These are phyloP conservation scores for Diplogelasinospora grovesii DNA, from an alignment of 495 filamentous ascomycete genomes.

Conservation along the genomic window DNA sequence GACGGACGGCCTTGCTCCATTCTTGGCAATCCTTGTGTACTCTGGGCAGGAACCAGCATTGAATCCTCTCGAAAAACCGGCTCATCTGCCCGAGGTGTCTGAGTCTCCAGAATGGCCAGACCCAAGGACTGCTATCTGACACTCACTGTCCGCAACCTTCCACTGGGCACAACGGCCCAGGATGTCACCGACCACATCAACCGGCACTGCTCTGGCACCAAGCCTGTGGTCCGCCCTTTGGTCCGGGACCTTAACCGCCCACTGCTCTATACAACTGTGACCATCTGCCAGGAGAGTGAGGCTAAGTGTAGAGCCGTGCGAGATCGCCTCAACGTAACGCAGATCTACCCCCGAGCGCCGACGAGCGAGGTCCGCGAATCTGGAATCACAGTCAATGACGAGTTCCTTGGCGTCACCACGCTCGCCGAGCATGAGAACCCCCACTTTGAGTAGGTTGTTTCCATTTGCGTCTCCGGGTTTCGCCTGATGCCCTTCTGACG, in stretches of 20 bases:
- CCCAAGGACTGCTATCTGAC: constrained; percentile 6
- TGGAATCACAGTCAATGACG: constrained; percentile 6
- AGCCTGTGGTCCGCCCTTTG: constrained; percentile 5
- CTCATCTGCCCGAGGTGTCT: no score
- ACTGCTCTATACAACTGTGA: constrained; percentile 6
- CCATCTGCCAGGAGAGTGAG: constrained; percentile 6
- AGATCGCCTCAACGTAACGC: constrained; percentile 2
- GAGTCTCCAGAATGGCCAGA: no score
- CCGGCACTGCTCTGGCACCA: neutral
- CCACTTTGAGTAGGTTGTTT: constrained; percentile 11
- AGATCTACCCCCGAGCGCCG: constrained; percentile 4
- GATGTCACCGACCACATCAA: constrained; percentile 10
- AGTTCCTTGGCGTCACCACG: constrained; percentile 15
- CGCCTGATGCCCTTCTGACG: neutral
- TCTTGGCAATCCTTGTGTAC: no score
- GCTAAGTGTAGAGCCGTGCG: constrained; percentile 4
- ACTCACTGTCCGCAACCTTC: constrained; percentile 11
- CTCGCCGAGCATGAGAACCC: constrained; percentile 14
- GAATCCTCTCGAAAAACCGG: no score
- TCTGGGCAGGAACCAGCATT: no score
- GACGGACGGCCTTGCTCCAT: no score
- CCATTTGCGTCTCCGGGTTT: neutral
- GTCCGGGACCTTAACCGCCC: constrained; percentile 3
- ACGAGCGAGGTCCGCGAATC: neutral
- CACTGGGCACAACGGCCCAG: constrained; percentile 7